Percentiles rank a stretch among this genome's conserved stretches.
phyloP scores from a whole-genome alignment of 2,329 filamentous ascomycete species.

The Arthroderma sp. region DNA sequence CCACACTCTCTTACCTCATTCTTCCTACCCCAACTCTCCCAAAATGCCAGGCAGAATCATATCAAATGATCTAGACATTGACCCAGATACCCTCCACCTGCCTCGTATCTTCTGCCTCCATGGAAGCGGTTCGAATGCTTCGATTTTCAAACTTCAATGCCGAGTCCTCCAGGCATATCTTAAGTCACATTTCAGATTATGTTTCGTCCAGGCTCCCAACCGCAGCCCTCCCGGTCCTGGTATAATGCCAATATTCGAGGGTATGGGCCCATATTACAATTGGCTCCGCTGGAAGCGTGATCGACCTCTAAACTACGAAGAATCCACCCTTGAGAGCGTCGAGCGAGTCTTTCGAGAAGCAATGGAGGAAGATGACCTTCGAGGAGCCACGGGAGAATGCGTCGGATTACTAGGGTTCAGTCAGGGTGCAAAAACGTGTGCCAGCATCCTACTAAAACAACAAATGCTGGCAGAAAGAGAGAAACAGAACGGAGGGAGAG shows the following conservation, averaged over 20 bases:
- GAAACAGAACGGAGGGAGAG: too few relatives aligned
- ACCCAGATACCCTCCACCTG: conserved; percentile 21
- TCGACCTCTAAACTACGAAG: conserved; percentile 20
- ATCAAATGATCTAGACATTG: not conserved
- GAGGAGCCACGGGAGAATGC: conserved; percentile 41
- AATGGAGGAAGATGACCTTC: conserved; percentile 17
- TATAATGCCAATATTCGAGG: conserved; percentile 51
- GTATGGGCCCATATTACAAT: conserved; percentile 50
- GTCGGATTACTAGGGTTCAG: conserved; percentile 53
- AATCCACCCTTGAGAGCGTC: conserved; percentile 37
- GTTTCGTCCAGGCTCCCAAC: conserved; percentile 60
- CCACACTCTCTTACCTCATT: too few relatives aligned
- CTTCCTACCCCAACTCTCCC: too few relatives aligned
- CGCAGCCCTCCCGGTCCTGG: conserved; percentile 43
- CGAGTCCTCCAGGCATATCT: conserved; percentile 43
- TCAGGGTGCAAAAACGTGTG: conserved; percentile 50
- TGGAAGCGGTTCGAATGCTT: conserved; percentile 60
- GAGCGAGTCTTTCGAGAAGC: conserved; percentile 32
- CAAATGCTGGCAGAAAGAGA: conserved; percentile 4
- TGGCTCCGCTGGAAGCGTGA: conserved; percentile 54
- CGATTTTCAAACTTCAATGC: conserved; percentile 55
- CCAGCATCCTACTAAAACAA: conserved; percentile 40
- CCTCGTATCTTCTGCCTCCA: conserved; percentile 71
- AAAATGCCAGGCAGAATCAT: too few relatives aligned
- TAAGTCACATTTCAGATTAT: conserved; percentile 49